These are phyloP conservation scores for Leishmania major DNA, from an alignment of 208 protist genomes.

Conservation along the genomic window DNA sequence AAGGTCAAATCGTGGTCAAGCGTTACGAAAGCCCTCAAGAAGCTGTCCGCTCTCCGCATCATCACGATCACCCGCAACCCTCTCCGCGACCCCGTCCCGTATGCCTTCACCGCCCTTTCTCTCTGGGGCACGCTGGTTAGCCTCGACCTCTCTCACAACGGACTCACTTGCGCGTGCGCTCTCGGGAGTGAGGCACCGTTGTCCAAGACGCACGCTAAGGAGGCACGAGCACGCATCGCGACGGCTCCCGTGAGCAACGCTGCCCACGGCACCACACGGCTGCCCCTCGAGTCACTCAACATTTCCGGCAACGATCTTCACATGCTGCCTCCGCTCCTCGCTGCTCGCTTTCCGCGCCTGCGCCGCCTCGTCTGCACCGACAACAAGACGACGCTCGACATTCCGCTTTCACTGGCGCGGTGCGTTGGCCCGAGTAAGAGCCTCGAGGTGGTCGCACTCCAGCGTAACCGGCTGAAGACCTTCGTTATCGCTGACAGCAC, in stretches of 20 bases:
- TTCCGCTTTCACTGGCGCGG: slow-evolving; percentile 24
- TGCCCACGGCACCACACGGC: background rate
- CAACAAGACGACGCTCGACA: slow-evolving; percentile 21
- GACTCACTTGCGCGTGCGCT: slow-evolving; percentile 37
- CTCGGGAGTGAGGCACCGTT: slow-evolving; percentile 21
- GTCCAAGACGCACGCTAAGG: background rate
- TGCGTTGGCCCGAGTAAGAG: slow-evolving; percentile 24
- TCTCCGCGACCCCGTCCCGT: slow-evolving; percentile 30
- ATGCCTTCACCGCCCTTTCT: slow-evolving; percentile 20
- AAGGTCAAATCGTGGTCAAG: slow-evolving; percentile 30
- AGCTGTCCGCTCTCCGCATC: slow-evolving; percentile 20
- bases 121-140: slow-evolving; percentile 35
- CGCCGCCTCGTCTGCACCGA: slow-evolving; percentile 34
- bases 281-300: slow-evolving; percentile 42
- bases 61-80: slow-evolving; percentile 35
- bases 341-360: slow-evolving; percentile 39
- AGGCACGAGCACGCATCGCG: background rate
- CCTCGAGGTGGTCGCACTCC: slow-evolving; percentile 29
- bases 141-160: slow-evolving; percentile 47
- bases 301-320: slow-evolving; percentile 36
- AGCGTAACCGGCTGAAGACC: slow-evolving; percentile 11
- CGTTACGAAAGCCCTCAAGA: slow-evolving; percentile 17
- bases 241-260: background rate
- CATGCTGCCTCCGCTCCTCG: slow-evolving; percentile 32
- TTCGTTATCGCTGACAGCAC: slow-evolving; percentile 27